Conservation (phyloP, 768 basidiomycete species). For the Leccinum variicolor region DNA sequence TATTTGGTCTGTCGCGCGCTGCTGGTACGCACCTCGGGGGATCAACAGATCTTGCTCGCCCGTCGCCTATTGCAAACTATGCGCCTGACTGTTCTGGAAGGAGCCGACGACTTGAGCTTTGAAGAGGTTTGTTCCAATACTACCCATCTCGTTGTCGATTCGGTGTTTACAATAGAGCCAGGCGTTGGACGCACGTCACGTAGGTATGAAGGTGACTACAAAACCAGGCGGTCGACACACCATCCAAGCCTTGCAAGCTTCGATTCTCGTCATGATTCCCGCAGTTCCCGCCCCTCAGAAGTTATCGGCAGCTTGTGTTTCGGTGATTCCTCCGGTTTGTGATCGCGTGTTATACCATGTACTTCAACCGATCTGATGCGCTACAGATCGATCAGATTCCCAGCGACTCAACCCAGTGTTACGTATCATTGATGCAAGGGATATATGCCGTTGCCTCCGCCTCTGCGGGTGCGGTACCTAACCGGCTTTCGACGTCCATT, state of each 20-base stretch:
- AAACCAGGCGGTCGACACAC: conserved; percentile 64
- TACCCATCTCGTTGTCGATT: not conserved
- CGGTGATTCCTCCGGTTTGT: conserved; percentile 34
- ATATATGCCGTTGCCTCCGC: conserved; percentile 69
- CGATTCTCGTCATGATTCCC: conserved; percentile 50
- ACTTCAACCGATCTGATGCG: conserved; percentile 1
- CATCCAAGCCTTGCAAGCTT: conserved; percentile 52
- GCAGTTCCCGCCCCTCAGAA: conserved; percentile 44
- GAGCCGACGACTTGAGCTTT: conserved; percentile 34
- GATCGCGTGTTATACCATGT: not conserved
- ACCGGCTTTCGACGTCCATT: conserved; percentile 48
- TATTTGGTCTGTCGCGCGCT: conserved; percentile 65
- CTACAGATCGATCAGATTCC: conserved; percentile 15
- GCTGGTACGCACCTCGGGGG: conserved; percentile 52
- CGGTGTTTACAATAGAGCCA: conserved; percentile 21
- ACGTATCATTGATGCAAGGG: conserved; percentile 56
- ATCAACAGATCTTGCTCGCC: conserved; percentile 56
- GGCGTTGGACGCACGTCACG: conserved; percentile 42
- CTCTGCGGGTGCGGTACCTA: conserved; percentile 41
- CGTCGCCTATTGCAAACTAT: conserved; percentile 45
- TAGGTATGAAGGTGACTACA: conserved; percentile 48
- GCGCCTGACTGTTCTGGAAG: conserved; percentile 42
- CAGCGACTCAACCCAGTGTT: conserved; percentile 34
- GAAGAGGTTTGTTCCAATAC: conserved; percentile 28
- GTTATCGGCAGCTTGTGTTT: conserved; percentile 46